Evolutionary conservation across 108 stramenopile genomes (phyloP).

Genomic region (Cyclotella distinguenda): DNA sequence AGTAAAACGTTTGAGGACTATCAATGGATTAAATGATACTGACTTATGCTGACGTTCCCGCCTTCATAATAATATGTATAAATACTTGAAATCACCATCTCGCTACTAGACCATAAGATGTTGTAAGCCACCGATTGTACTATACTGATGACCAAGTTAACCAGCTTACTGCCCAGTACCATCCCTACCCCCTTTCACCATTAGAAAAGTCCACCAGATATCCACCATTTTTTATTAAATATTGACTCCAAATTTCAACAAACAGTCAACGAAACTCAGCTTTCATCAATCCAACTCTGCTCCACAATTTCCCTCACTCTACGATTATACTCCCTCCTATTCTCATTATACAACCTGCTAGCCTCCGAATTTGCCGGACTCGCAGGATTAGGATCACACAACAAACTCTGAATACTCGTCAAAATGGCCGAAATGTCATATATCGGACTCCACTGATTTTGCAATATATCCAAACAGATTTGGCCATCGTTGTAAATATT

Average conservation of each 20-base stretch:
- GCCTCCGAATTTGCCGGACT: slow-evolving; percentile 97
- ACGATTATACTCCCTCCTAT: slow-evolving; percentile 97
- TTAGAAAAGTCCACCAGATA: too few relatives aligned
- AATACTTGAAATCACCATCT: too few relatives aligned
- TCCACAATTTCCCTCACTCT: slow-evolving; percentile 98
- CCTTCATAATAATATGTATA: too few relatives aligned
- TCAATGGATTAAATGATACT: too few relatives aligned
- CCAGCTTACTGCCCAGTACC: too few relatives aligned
- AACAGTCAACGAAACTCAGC: slow-evolving; percentile 7
- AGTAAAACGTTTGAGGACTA: too few relatives aligned
- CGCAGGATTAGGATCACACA: slow-evolving; percentile 99
- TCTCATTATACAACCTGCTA: slow-evolving; percentile 94
- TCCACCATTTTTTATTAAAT: too few relatives aligned
- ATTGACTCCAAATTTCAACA: background rate
- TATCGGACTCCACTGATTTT: slow-evolving; percentile 99
- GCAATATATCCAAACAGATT: slow-evolving; percentile 98
- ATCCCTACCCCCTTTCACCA: too few relatives aligned
- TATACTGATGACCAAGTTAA: too few relatives aligned
- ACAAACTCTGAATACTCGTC: slow-evolving; percentile 97
- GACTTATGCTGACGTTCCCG: too few relatives aligned
- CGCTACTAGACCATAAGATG: too few relatives aligned
- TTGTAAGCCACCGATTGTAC: too few relatives aligned
- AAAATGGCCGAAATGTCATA: slow-evolving; percentile 99
- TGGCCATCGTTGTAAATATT: slow-evolving; percentile 99
- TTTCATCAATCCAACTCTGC: slow-evolving; percentile 92